These are phyloP conservation scores for Spiromastix sp. DNA, from an alignment of 2,329 filamentous ascomycete genomes.

Conservation along the genomic window DNA sequence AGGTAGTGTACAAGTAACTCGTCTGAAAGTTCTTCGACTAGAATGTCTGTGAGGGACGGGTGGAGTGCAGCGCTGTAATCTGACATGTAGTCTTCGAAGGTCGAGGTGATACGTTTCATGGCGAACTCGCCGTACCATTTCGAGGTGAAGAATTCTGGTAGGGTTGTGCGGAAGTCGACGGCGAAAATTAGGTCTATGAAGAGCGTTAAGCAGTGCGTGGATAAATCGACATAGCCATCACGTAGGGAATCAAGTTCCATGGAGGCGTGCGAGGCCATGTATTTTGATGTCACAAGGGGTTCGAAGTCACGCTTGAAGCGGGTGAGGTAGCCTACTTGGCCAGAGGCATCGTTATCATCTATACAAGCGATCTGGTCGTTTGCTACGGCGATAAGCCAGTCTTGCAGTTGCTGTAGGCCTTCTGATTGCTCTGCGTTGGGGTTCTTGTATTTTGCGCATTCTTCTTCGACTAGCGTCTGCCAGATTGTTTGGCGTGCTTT, in stretches of 20 bases:
- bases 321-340: conserved; percentile 70
- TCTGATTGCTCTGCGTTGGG: conserved; percentile 44
- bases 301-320: conserved; percentile 79
- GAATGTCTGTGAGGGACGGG: conserved; percentile 77
- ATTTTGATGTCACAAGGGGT: conserved; percentile 67
- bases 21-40: conserved; percentile 87
- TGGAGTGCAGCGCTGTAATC: conserved; percentile 82
- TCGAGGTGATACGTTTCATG: conserved; percentile 89
- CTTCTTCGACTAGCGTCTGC: conserved; percentile 80
- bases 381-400: conserved; percentile 93
- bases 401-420: conserved; percentile 61
- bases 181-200: conserved; percentile 82
- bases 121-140: conserved; percentile 79
- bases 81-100: conserved; percentile 86
- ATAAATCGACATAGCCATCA: conserved; percentile 90
- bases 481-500: conserved; percentile 73
- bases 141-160: conserved; percentile 82
- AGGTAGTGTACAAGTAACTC: conserved; percentile 84
- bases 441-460: conserved; percentile 62
- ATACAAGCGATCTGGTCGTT: conserved; percentile 99
- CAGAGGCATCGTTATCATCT: conserved; percentile 70
- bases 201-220: conserved; percentile 80
- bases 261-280: conserved; percentile 61
- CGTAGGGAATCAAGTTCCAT: conserved; percentile 64
- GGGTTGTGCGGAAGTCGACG: conserved; percentile 75